Evolutionary conservation across 352 stramenopile species (phyloP).

Genomic region (Aphanomyces cochlioides): DNA sequence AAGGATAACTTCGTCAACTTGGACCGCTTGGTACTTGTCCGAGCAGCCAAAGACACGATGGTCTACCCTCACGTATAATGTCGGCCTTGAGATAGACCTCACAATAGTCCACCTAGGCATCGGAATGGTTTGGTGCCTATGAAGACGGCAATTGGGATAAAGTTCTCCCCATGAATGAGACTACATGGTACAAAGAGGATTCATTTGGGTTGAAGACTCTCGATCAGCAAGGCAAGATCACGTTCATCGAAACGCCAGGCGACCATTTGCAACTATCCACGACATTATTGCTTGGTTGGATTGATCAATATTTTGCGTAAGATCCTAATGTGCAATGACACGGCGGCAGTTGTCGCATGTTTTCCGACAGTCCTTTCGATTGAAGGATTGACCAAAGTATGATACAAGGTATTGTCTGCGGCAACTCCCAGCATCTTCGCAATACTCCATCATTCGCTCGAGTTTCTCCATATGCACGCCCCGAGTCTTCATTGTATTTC

Average conservation of each 20-base stretch:
- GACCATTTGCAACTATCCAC: constrained; percentile 89
- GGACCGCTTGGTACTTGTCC: constrained; percentile 85
- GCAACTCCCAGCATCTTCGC: constrained; percentile 25
- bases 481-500: constrained; percentile 22
- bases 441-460: constrained; percentile 29
- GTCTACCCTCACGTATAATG: constrained; percentile 56
- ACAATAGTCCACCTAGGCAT: constrained; percentile 39
- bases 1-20: constrained; percentile 86
- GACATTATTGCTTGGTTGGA: constrained; percentile 73
- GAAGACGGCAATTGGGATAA: constrained; percentile 59
- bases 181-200: constrained; percentile 89
- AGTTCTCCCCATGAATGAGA: constrained; percentile 89
- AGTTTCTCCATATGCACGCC: constrained; percentile 30
- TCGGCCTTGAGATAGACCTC: too few relatives aligned
- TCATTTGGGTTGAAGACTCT: constrained; percentile 89
- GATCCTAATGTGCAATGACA: constrained; percentile 21
- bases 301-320: constrained; percentile 72
- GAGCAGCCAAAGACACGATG: constrained; percentile 86
- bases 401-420: constrained; percentile 19
- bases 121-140: constrained; percentile 85
- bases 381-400: constrained; percentile 29
- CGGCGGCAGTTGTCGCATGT: constrained; percentile 31
- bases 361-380: constrained; percentile 15
- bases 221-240: constrained; percentile 80
- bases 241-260: constrained; percentile 85